Percentiles rank a stretch among this genome's conserved stretches.
phyloP scores from a whole-genome alignment of 202 grass and related monocot species.

The Cymbopogon flexuosus region DNA sequence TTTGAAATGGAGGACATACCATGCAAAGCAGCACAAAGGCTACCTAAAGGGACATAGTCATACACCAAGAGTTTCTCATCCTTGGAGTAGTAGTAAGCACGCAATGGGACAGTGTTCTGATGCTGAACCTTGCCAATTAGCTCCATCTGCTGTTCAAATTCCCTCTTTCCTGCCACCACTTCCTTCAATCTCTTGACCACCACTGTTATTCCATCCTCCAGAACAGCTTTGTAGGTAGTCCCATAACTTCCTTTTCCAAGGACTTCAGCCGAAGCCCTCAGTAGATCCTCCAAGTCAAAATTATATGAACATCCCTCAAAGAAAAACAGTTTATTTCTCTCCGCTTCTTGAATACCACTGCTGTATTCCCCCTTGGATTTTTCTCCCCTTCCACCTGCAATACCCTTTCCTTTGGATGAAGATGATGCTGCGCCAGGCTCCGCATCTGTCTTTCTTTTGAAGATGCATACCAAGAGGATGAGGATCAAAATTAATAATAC shows the following conservation, averaged over 20 bases:
- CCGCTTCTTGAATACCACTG: slow-evolving; percentile 77
- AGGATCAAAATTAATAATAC: slow-evolving; percentile 56
- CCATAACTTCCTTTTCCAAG: slow-evolving; percentile 94
- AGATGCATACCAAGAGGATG: slow-evolving; percentile 60
- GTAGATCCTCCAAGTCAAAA: slow-evolving; percentile 89
- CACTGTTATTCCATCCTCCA: slow-evolving; percentile 92
- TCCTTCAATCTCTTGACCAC: slow-evolving; percentile 92
- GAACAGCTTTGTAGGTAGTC: slow-evolving; percentile 86
- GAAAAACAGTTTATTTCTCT: slow-evolving; percentile 83
- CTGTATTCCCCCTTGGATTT: slow-evolving; percentile 70
- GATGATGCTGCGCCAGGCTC: slow-evolving; percentile 23
- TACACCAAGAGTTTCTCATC: slow-evolving; percentile 96
- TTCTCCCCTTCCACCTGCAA: slow-evolving; percentile 53
- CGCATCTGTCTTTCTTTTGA: slow-evolving; percentile 35
- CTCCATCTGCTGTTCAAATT: slow-evolving; percentile 96
- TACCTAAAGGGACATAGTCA: slow-evolving; percentile 68
- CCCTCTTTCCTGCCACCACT: slow-evolving; percentile 72
- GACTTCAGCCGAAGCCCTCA: slow-evolving; percentile 92
- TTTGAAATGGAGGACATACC: slow-evolving; percentile 50
- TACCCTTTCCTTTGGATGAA: slow-evolving; percentile 65
- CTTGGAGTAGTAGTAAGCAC: slow-evolving; percentile 94
- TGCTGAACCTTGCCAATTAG: slow-evolving; percentile 75
- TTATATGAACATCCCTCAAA: slow-evolving; percentile 82
- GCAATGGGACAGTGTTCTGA: slow-evolving; percentile 57
- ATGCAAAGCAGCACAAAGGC: slow-evolving; percentile 70